Conservation (phyloP, 345 rosid genomes). For the Lagerstroemia speciosa region DNA sequence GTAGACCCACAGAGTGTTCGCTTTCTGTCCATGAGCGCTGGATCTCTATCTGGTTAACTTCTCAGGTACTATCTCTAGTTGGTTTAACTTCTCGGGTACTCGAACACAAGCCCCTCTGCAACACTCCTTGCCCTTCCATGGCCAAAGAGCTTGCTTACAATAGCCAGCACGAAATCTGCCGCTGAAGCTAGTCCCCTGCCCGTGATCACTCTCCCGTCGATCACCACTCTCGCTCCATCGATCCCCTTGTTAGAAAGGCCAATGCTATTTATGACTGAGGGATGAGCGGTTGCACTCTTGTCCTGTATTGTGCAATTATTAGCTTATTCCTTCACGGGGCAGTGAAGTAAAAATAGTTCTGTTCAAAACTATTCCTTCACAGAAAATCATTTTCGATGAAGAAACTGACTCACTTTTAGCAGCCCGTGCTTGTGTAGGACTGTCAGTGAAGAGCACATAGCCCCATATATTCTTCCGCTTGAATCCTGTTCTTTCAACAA, state of each 20-base stretch:
- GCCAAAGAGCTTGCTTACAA: constrained; percentile 75
- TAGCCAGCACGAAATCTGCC: constrained; percentile 57
- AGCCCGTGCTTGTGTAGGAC: constrained; percentile 60
- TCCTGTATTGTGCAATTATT: constrained; percentile 29
- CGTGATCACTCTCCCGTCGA: constrained; percentile 82
- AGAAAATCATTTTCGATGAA: neutral
- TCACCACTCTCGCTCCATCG: constrained; percentile 58
- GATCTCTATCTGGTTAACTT: constrained; percentile 18
- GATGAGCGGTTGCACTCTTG: constrained; percentile 50
- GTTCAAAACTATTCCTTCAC: neutral
- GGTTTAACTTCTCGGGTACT: constrained; percentile 48
- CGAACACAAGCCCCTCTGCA: constrained; percentile 82
- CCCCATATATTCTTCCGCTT: constrained; percentile 64
- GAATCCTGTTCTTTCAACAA: constrained; percentile 66
- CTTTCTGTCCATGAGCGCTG: neutral
- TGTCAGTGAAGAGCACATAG: constrained; percentile 51
- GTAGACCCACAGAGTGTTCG: neutral
- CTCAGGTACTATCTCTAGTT: constrained; percentile 58
- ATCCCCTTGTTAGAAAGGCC: constrained; percentile 19
- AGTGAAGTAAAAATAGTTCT: neutral
- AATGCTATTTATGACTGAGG: constrained; percentile 26
- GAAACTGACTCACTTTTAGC: constrained; percentile 38
- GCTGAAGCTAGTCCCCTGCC: constrained; percentile 59
- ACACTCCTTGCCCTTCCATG: constrained; percentile 75
- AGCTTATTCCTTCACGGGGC: neutral